A percentile compares a stretch with the other conserved stretches of the same genome.
Conservation (phyloP, 225 moss, liverwort and hornwort genomes). For the Bryum argenteum region DNA sequence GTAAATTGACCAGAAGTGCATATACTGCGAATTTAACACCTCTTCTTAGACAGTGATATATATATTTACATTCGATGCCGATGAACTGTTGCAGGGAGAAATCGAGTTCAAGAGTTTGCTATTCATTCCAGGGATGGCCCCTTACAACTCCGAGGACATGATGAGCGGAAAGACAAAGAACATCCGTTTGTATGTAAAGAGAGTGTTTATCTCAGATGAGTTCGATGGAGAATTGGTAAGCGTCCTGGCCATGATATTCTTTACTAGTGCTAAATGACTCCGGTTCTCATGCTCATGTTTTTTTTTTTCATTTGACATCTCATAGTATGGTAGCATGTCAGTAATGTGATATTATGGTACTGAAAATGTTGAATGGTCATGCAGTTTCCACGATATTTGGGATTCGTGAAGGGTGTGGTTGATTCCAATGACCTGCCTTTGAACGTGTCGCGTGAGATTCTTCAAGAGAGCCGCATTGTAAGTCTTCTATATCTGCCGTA, state of each 20-base stretch:
- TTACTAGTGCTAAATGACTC: not conserved
- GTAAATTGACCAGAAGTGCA: not conserved
- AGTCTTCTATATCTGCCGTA: slow-evolving; percentile 30
- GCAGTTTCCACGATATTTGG: slow-evolving; percentile 95
- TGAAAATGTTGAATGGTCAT: slow-evolving; percentile 30
- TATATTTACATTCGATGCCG: not conserved
- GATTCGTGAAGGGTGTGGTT: slow-evolving; percentile 93
- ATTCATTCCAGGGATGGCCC: slow-evolving; percentile 95
- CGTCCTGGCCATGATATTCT: slow-evolving; percentile 13
- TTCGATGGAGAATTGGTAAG: slow-evolving; percentile 95
- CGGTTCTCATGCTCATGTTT: slow-evolving; percentile 1
- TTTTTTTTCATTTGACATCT: not conserved
- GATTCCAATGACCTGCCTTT: slow-evolving; percentile 94
- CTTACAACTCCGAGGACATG: slow-evolving; percentile 83
- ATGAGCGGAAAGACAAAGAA: slow-evolving; percentile 83
- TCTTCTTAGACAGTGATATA: not conserved
- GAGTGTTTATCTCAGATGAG: slow-evolving; percentile 97
- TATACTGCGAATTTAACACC: not conserved
- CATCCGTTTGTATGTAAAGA: slow-evolving; percentile 90
- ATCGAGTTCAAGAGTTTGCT: slow-evolving; percentile 95
- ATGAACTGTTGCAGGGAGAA: slow-evolving; percentile 65
- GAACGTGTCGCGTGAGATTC: slow-evolving; percentile 93
- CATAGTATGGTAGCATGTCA: not conserved
- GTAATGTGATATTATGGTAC: not conserved
- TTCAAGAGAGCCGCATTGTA: slow-evolving; percentile 97